Evolutionary conservation across 1,284 basidiomycete species (phyloP), one percentile per base, ranked within the genome.

Genomic region (Singerocomus inundabilis): DNA sequence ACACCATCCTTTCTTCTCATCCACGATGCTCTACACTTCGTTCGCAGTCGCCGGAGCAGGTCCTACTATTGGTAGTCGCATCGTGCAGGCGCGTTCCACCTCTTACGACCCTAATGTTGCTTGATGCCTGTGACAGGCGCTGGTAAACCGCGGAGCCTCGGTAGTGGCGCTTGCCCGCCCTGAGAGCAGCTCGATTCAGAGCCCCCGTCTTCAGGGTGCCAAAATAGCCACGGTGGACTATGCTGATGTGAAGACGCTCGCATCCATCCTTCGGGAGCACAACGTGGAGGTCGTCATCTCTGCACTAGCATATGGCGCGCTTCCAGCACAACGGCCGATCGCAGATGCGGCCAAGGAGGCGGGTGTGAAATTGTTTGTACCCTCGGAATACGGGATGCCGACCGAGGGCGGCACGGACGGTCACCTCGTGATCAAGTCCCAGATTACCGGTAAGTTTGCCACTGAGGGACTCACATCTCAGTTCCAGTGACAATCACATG

Each of bases 361-460:
- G 0, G 66, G 65, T 10, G 71, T 73, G 18, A 63, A 67, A 48
- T 42, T 71, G 37, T 74, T 74, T 45, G 60, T 75, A 8, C 73
- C 72, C 4, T 70, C 69, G 8, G 73, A 74, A 47, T 72, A 63
- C 24, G 71, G 72, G 6, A 60, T 60, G 53, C 60, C 59, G 10
- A 63, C 64, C 1, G 61, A 68, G 16, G 61, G 60, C 7, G 52
- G 55, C 6, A 59, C 55, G 38, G 59, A 61, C 0, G 64, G 65
- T 13, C 57, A 60, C 25, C 40, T 65, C 24, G 36, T 15, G 4
- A 38, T 53, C 44, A 69, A 66, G 34, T 61, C 64, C 32, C 41
- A 59, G 25, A 39, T 68, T 40, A 60, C 60, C 26, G 62, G 64
- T 65, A 21, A 41, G 59, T 54, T 39, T 3, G 4, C 30, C 46